phyloP scores from a whole-genome alignment of 768 basidiomycete species.

The Kwoniella shandongensis region DNA sequence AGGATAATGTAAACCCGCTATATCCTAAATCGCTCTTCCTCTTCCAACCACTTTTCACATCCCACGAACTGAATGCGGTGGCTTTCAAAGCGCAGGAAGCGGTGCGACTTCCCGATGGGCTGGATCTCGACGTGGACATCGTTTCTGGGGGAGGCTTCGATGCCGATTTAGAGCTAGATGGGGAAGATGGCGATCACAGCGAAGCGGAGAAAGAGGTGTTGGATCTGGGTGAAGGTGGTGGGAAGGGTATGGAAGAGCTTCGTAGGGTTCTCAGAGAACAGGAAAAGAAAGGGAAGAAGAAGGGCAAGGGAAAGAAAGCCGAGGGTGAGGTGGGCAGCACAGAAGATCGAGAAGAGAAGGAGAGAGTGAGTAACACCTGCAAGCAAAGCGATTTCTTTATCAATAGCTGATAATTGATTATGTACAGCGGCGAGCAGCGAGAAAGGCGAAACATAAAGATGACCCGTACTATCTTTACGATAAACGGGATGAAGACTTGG shows the following conservation, averaged over 20 bases:
- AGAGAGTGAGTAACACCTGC: conserved; percentile 59
- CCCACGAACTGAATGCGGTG: conserved; percentile 82
- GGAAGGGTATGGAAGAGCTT: conserved; percentile 47
- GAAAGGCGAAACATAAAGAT: conserved; percentile 71
- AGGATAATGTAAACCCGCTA: conserved; percentile 54
- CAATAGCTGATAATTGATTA: conserved; percentile 10
- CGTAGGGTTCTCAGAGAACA: conserved; percentile 52
- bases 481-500: conserved; percentile 42
- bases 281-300: conserved; percentile 45
- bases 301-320: conserved; percentile 42
- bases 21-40: conserved; percentile 91
- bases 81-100: conserved; percentile 74
- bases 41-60: conserved; percentile 72
- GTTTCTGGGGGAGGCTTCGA: conserved; percentile 58
- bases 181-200: conserved; percentile 26
- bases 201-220: conserved; percentile 44
- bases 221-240: conserved; percentile 51
- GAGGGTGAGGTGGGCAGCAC: conserved; percentile 50
- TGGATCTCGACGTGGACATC: conserved; percentile 84
- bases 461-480: conserved; percentile 91
- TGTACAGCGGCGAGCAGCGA: conserved; percentile 69
- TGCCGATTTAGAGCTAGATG: conserved; percentile 18
- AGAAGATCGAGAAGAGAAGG: conserved; percentile 58
- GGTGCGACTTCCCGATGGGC: conserved; percentile 75
- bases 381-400: background rate